These are phyloP conservation scores for Dipteronia dyeriana DNA, from an alignment of 345 rosid species.

Conservation along the genomic window DNA sequence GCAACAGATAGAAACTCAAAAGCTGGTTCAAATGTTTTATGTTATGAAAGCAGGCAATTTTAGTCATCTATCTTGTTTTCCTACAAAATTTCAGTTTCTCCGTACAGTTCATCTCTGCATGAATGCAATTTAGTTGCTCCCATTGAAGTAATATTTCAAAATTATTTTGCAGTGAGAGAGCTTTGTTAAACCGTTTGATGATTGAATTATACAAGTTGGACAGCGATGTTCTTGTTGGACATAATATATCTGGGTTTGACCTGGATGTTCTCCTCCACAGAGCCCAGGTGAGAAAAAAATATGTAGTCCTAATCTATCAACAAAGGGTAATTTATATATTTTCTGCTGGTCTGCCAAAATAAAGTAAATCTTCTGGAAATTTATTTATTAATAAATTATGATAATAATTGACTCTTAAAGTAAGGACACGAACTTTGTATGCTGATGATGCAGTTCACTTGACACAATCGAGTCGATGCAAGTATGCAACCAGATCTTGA, in stretches of 20 bases:
- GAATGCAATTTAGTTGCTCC: background rate
- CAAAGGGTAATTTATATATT: background rate
- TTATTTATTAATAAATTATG: background rate
- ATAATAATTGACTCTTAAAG: background rate
- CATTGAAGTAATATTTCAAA: conserved; percentile 15
- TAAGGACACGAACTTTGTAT: conserved; percentile 3
- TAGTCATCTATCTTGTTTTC: conserved; percentile 20
- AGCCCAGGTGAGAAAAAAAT: conserved; percentile 63
- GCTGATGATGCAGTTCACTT: conserved; percentile 10
- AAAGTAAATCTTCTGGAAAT: conserved; percentile 1
- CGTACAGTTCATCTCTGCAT: conserved; percentile 1
- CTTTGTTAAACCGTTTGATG: conserved; percentile 87
- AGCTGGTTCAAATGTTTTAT: conserved; percentile 76
- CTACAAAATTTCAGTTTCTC: conserved; percentile 11
- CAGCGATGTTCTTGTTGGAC: conserved; percentile 94
- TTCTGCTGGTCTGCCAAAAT: background rate
- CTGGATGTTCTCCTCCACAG: conserved; percentile 93
- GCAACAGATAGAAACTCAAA: conserved; percentile 75
- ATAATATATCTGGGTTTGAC: conserved; percentile 97
- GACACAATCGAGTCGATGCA: conserved; percentile 1
- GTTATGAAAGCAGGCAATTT: conserved; percentile 75
- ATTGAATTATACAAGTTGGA: conserved; percentile 82
- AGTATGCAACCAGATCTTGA: background rate
- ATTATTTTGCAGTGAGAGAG: conserved; percentile 80
- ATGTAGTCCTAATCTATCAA: background rate